These are phyloP conservation scores for Fomitopsis pinicola DNA, from an alignment of 1,284 basidiomycete genomes.

Conservation along the genomic window DNA sequence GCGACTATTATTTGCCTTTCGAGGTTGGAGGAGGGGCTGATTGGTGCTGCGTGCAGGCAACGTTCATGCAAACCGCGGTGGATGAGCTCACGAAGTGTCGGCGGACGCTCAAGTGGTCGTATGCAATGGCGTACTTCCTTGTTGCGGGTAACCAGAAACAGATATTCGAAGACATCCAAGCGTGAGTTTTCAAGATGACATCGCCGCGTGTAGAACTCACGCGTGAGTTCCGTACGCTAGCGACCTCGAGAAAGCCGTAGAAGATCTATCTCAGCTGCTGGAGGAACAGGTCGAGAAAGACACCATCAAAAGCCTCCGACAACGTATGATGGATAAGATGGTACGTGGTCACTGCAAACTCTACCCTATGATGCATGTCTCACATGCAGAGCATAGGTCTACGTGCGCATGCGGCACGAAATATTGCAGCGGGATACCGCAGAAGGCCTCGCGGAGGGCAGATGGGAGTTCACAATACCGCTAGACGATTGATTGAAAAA, in stretches of 20 bases:
- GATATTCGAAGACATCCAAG: conserved; percentile 67
- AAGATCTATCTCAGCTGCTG: conserved; percentile 56
- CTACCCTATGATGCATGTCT: background rate
- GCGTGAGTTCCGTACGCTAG: conserved; percentile 17
- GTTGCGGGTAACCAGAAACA: conserved; percentile 59
- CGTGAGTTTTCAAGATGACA: conserved; percentile 20
- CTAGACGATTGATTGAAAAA: conserved; percentile 7
- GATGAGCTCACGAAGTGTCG: conserved; percentile 52
- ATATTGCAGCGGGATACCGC: conserved; percentile 27
- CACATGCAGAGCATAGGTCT: conserved; percentile 17
- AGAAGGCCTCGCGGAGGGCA: conserved; percentile 24
- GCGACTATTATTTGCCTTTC: background rate
- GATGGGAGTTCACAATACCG: conserved; percentile 26
- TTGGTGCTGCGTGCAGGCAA: conserved; percentile 27
- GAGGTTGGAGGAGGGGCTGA: background rate
- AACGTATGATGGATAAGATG: conserved; percentile 56
- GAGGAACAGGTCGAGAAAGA: conserved; percentile 56
- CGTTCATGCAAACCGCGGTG: conserved; percentile 64
- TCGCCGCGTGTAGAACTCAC: background rate
- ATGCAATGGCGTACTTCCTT: conserved; percentile 68
- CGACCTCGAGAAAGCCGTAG: conserved; percentile 64
- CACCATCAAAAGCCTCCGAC: conserved; percentile 50
- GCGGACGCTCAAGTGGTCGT: conserved; percentile 67
- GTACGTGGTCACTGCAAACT: conserved; percentile 27
- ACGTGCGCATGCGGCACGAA: conserved; percentile 26